Base-by-base conservation (phyloP, 768 basidiomycete genomes). In the Leccinum subgranulosum region DNA sequence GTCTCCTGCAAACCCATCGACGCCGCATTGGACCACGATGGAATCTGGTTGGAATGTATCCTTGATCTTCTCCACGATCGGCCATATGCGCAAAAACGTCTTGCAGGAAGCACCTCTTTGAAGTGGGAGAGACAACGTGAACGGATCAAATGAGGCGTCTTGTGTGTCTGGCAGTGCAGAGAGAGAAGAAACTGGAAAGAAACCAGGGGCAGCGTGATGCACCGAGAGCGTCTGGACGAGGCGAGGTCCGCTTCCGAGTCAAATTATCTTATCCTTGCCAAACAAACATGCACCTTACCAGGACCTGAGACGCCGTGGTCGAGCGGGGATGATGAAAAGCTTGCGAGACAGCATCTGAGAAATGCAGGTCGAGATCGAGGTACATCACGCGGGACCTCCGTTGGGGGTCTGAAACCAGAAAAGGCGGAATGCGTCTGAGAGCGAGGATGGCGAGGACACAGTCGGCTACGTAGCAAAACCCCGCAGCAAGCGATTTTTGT, bases 401-500 rank as follows among this genome's bases (percentile, higher is more conserved):
- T 29, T 58, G 51, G 17, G 68, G 45, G n/a, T 65, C 27, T 19
- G 54, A 23, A 47, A 57, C 53, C 50, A 64, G 54, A 31, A 34
- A 54, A 52, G 68, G 60, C 1, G 64, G 61, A 6, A 74, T 59
- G 19, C 78, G 78, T 61, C 82, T 85, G 45, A 97, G 79, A 4
- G 81, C 76, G 56, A 95, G 80, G 57, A 97, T 85, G 1, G 88
- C 88, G 1, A 98, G 80, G 10, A 94, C 82, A 54, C 88, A 86
- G 68, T 98, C 95, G 2, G 92, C 90, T 21, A 98, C 89, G 68
- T 97, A 98, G 76, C 95, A 98, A 73, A 91, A 98, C 0, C 95
- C 95, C 4, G 90, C 84, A 1, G 94, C 94, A 45, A 76, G 78
- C 0, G 83, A 79, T 68, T 91, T 88, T 51, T 85, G 82, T 0